A percentile compares a stretch with the other conserved stretches of the same genome.
Conservation (phyloP, 2,329 filamentous ascomycete species). For the Coniochaeta hoffmannii region DNA sequence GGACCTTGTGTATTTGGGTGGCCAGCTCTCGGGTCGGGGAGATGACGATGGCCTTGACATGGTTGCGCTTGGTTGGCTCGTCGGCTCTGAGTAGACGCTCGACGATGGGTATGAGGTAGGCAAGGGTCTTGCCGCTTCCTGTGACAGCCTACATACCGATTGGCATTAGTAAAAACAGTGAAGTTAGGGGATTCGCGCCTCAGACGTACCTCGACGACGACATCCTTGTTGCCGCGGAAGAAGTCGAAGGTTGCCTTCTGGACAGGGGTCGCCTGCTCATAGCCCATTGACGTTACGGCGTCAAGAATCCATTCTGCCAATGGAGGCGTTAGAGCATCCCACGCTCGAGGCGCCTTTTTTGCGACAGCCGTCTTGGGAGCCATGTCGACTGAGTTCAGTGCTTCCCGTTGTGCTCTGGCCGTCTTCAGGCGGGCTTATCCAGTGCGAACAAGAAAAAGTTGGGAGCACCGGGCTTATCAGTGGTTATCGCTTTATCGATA, state of each 20-base stretch:
- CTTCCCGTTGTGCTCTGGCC: not conserved
- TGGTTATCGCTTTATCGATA: slow-evolving; percentile 14
- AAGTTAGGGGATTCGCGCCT: not conserved
- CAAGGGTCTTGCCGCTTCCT: slow-evolving; percentile 82
- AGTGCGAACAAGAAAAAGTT: not conserved
- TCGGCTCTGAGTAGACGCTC: slow-evolving; percentile 71
- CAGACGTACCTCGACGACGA: slow-evolving; percentile 52
- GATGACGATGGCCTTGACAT: slow-evolving; percentile 85
- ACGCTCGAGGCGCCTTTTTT: slow-evolving; percentile 38
- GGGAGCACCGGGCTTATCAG: not conserved
- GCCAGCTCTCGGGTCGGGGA: slow-evolving; percentile 91
- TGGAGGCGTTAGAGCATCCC: slow-evolving; percentile 63
- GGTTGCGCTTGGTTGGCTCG: slow-evolving; percentile 79
- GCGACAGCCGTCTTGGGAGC: slow-evolving; percentile 1
- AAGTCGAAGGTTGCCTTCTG: slow-evolving; percentile 74
- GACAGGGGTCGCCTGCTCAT: slow-evolving; percentile 71
- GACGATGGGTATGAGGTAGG: slow-evolving; percentile 45
- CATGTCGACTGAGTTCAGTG: not conserved
- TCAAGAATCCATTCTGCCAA: slow-evolving; percentile 74
- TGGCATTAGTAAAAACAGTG: not conserved
- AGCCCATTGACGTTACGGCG: slow-evolving; percentile 66
- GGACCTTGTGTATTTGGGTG: slow-evolving; percentile 78
- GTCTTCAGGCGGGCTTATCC: not conserved
- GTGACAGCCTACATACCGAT: slow-evolving; percentile 55
- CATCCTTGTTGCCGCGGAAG: slow-evolving; percentile 72